Conservation (phyloP, 2,329 filamentous ascomycete species). For the Aschersonia sp. region DNA sequence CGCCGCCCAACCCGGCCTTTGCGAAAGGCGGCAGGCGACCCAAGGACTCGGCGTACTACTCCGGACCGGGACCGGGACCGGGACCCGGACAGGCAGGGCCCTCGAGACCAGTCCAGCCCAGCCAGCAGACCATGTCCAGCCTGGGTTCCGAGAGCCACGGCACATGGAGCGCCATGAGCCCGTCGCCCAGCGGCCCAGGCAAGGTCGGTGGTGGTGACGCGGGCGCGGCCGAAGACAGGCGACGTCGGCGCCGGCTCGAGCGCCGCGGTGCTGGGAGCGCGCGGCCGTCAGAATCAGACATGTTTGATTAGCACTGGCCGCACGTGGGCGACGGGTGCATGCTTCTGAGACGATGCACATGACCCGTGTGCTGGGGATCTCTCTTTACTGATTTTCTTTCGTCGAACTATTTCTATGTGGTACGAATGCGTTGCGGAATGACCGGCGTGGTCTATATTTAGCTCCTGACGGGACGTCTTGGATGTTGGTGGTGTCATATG, state of each 20-base stretch:
- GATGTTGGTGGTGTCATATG: no score
- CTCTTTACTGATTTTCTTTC: no score
- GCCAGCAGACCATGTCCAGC: slow-evolving; percentile 29
- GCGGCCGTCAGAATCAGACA: slow-evolving; percentile 12
- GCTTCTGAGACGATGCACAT: no score
- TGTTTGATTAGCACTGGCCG: background rate
- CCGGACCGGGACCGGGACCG: slow-evolving; percentile 18
- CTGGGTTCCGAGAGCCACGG: slow-evolving; percentile 34
- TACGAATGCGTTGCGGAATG: no score
- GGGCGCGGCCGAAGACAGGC: slow-evolving; percentile 32
- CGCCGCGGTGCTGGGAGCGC: slow-evolving; percentile 26
- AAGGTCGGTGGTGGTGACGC: slow-evolving; percentile 13
- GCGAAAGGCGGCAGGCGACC: slow-evolving; percentile 30
- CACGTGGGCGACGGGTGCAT: no score
- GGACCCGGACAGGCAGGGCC: slow-evolving; percentile 15
- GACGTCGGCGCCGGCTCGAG: slow-evolving; percentile 40
- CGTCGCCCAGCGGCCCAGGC: slow-evolving; percentile 26
- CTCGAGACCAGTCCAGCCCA: slow-evolving; percentile 23
- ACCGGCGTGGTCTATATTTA: no score
- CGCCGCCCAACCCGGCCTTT: slow-evolving; percentile 42
- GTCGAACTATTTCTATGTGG: no score
- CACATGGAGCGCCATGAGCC: slow-evolving; percentile 39
- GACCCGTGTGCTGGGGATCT: no score
- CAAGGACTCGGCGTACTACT: slow-evolving; percentile 50
- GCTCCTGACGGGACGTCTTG: no score